Base-by-base conservation (phyloP, 139 green algal species). In the Spirogloea muscicola region DNA sequence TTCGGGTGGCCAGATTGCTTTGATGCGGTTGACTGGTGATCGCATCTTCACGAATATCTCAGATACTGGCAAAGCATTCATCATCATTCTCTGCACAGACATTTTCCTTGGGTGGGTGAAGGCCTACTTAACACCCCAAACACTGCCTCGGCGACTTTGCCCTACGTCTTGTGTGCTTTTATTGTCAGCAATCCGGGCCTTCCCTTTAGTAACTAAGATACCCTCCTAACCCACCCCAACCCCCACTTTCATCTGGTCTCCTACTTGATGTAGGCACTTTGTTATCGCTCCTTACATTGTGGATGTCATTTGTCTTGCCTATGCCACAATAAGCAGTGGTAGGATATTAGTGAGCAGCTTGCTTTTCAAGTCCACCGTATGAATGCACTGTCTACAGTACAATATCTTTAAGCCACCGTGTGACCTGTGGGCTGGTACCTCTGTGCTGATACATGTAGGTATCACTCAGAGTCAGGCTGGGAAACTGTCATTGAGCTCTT, bases 1-100 rank as follows among this genome's bases (percentile, higher is more conserved):
- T n/a, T n/a, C 60, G 29, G 18, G n/a, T n/a, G n/a, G 33, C 25
- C 60, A 44, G 18, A 74, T 82, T n/a, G 40, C n/a, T 21, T 46
- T 82, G 4, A 70, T 82, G 21, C 33, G 65, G 57, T 43, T 79
- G 16, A 82, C 74, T 3, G 37, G 67, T 2, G 13, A 84, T 3
- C 52, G 74, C 29, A 63, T 82, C 29, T 82, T 82, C n/a, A 82
- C 73, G 0, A 79, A 79, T 25, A 78, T 82, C 4, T 68, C 42
- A 6, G 74, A 82, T 49, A 82, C 74, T 0, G 74, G 74, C 9
- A 82, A 82, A 43, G 74, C 74, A 3, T 82, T 82, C 63, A 51
- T 82, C 2, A 82, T 82, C 72, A 82, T 82, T 39, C 74, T 82
- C 52, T 27, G 31, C 18, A 80, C 74, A 1, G 74, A 82, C 37